These are phyloP conservation scores for Pseudonectria foliicola DNA, from an alignment of 2,329 filamentous ascomycete species.

Conservation along the genomic window DNA sequence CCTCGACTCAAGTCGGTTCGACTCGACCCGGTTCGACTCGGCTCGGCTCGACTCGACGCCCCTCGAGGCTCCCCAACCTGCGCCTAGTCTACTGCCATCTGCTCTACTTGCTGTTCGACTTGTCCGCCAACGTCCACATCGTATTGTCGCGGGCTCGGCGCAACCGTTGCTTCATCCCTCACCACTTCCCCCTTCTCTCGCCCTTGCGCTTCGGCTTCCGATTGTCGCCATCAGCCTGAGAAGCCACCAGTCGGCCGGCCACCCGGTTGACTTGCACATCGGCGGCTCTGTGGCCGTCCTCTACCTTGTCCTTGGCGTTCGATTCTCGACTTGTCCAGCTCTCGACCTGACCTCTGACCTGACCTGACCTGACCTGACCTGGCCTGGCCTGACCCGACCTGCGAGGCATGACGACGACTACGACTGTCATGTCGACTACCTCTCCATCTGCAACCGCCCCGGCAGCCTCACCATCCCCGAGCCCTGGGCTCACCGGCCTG, in stretches of 20 bases:
- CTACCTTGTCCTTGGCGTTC: too few species aligned
- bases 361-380: too few species aligned
- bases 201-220: constrained; percentile 12
- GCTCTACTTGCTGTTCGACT: too few species aligned
- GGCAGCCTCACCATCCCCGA: constrained; percentile 36
- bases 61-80: constrained; percentile 1
- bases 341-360: too few species aligned
- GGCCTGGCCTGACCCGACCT: constrained; percentile 12
- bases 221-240: constrained; percentile 14
- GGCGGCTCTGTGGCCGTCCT: too few species aligned
- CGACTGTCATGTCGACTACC: constrained; percentile 50
- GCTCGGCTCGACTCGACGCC: constrained; percentile 5
- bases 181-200: constrained; percentile 7
- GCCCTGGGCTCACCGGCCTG: constrained; percentile 47
- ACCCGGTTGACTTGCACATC: background rate
- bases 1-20: too few species aligned
- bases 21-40: constrained; percentile 10
- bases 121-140: too few species aligned
- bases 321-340: too few species aligned
- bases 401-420: constrained; percentile 35
- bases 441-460: constrained; percentile 49
- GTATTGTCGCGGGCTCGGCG: constrained; percentile 4
- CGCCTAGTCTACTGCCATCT: too few species aligned
- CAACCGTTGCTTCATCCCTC: constrained; percentile 7
- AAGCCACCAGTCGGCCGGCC: background rate